Percentiles rank a stretch among this genome's conserved stretches.
Conservation (phyloP, 257 asterid species). For the Rauvolfia tetraphylla region DNA sequence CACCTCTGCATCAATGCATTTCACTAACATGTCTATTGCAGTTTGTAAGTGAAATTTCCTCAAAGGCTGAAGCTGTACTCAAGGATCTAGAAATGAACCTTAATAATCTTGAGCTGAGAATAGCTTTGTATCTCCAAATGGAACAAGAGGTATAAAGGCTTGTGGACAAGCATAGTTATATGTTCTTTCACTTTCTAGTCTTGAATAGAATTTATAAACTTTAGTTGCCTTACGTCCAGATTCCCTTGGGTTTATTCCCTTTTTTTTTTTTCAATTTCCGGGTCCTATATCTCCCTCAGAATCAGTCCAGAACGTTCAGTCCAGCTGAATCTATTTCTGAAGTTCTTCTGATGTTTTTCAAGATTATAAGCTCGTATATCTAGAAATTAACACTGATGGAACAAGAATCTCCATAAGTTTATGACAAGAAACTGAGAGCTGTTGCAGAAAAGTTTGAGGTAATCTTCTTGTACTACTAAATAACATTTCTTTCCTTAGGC, state of each 20-base stretch:
- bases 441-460: slow-evolving; percentile 47
- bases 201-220: no score
- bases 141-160: slow-evolving; percentile 36
- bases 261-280: not conserved
- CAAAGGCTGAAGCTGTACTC: slow-evolving; percentile 32
- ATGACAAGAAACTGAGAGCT: slow-evolving; percentile 38
- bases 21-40: slow-evolving; percentile 10
- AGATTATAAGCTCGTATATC: slow-evolving; percentile 30
- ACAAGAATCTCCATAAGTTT: slow-evolving; percentile 38
- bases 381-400: slow-evolving; percentile 43
- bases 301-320: slow-evolving; percentile 30
- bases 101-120: slow-evolving; percentile 29
- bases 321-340: slow-evolving; percentile 37
- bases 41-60: slow-evolving; percentile 34
- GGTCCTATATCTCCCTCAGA: slow-evolving; percentile 22
- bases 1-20: slow-evolving; percentile 4
- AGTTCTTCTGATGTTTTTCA: slow-evolving; percentile 32
- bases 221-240: not conserved
- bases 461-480: not conserved
- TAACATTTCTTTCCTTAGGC: not conserved
- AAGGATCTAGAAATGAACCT: slow-evolving; percentile 36
- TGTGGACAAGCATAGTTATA: not conserved
- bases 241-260: not conserved
- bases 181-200: not conserved
- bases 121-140: slow-evolving; percentile 33